Evolutionary conservation across 1,284 basidiomycete genomes (phyloP), one percentile per base, ranked within the genome.

Genomic region (Paramarasmius palmivorus): DNA sequence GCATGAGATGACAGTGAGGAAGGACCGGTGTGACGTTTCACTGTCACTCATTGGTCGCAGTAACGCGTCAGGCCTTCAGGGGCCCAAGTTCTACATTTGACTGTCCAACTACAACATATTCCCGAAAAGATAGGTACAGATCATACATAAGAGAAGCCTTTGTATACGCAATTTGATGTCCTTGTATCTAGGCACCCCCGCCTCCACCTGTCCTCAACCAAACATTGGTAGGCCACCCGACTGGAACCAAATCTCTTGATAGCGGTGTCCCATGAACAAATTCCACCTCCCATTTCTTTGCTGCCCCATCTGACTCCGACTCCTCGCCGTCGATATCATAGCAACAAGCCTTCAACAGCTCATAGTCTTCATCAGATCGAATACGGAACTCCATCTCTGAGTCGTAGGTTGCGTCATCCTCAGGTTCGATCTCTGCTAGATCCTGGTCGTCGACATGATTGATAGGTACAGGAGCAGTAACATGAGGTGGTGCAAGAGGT

Each of bases 301-400:
- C 12, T 12, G 6, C 29, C 29, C 25, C 22, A 12, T 26, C 44
- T 29, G n/a, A n/a, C n/a, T n/a, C n/a, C n/a, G 15, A 10, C 15
- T 26, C 44, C 19, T 23, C 12, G 17, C 12, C 37, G 14, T 25
- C 36, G 22, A 39, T 17, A n/a, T 37, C 35, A 17, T 38, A 34
- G 5, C 19, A 29, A 17, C 37, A 40, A 5, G 25, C n/a, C 20
- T 36, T 37, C 36, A 50, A 50, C 10, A 50, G 38, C 35, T 50
- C 49, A 15, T 39, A 39, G 4, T 35, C 23, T 22, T 50, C 49
- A 22, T 50, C 25, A 25, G 49, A 38, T 23, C 49, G 49, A 40
- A 50, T 22, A 22, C 49, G 49, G 36, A 34, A 49, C 22, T 49
- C 47, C 20, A 34, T 26, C 14, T 49, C 47, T 14, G 47, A 49